Evolutionary conservation across 768 basidiomycete species (phyloP), one percentile per base, ranked within the genome.

Genomic region (Pleurotus giganteus): DNA sequence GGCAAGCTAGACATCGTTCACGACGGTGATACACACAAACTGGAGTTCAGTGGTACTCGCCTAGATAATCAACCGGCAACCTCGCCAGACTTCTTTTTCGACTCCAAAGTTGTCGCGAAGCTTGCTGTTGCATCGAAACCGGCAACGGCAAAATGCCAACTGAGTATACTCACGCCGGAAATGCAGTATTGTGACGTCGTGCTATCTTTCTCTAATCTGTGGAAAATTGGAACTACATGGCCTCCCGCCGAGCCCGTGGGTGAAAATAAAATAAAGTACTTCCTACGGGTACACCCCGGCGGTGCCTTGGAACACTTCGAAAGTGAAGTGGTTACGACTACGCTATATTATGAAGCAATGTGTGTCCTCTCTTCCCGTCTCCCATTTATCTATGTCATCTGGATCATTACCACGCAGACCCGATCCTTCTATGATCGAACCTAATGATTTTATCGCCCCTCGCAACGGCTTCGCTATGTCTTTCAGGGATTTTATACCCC

Each of bases 261-360:
- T 3, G 83, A 87, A 15, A 80, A 84, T 59, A 91, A 86, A 65
- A 77, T 88, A 71, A 92, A 93, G 64, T 92, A 88, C 64, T 92
- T 91, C 69, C 61, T 92, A 56, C 81, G 90, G 34, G 88, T 88
- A 8, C 86, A 91, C 67, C 91, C 91, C 41, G 90, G 89, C 34
- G 91, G 91, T 60, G 90, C 88, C 0, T 70, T 94, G 45, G 91
- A 94, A 64, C 91, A 94, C 67, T 93, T 92, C 59, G 88, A 90
- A 62, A 88, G 84, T 56, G 84, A 88, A 67, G 85, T 86, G 73
- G 88, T 87, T 19, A 76, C 88, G 0, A 92, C 90, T 8, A 81
- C 89, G 8, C 63, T 94, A 49, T 94, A 92, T 71, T 94, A 94
- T 61, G 91, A 94, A 73, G 91, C 87, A 23, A 71, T 87, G 91